These are phyloP conservation scores for Echites panduratus DNA, from an alignment of 257 asterid species.

Conservation along the genomic window DNA sequence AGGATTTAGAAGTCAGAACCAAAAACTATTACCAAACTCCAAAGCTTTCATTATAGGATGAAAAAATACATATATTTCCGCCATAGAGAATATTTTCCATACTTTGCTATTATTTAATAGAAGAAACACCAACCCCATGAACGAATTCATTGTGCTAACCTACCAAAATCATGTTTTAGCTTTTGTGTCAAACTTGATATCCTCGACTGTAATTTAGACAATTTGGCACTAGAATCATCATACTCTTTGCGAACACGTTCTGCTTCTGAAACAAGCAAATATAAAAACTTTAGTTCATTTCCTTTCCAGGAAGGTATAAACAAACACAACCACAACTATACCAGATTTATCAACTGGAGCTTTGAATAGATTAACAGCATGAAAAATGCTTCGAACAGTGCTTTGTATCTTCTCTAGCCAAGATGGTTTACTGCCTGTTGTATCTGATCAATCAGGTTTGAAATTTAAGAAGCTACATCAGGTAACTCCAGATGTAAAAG, in stretches of 20 bases:
- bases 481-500: slow-evolving; percentile 11
- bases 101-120: neutral
- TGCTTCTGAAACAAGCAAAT: slow-evolving; percentile 56
- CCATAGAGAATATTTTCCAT: neutral
- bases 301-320: slow-evolving; percentile 8
- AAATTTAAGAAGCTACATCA: slow-evolving; percentile 17
- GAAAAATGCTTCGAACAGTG: slow-evolving; percentile 55
- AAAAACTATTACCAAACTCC: slow-evolving; percentile 8
- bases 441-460: slow-evolving; percentile 45
- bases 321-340: slow-evolving; percentile 27
- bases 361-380: slow-evolving; percentile 71
- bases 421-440: slow-evolving; percentile 48
- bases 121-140: slow-evolving; percentile 5
- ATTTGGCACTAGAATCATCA: slow-evolving; percentile 69
- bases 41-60: neutral
- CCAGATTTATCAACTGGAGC: slow-evolving; percentile 86
- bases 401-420: slow-evolving; percentile 90
- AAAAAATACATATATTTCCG: neutral
- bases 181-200: slow-evolving; percentile 79
- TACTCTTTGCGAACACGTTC: slow-evolving; percentile 80
- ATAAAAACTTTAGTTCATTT: slow-evolving; percentile 20
- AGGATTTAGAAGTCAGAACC: slow-evolving; percentile 22
- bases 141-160: slow-evolving; percentile 13
- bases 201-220: slow-evolving; percentile 84
- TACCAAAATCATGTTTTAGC: slow-evolving; percentile 91